These are phyloP conservation scores for Penicillium coffeae DNA, from an alignment of 495 filamentous ascomycete species.

Conservation along the genomic window DNA sequence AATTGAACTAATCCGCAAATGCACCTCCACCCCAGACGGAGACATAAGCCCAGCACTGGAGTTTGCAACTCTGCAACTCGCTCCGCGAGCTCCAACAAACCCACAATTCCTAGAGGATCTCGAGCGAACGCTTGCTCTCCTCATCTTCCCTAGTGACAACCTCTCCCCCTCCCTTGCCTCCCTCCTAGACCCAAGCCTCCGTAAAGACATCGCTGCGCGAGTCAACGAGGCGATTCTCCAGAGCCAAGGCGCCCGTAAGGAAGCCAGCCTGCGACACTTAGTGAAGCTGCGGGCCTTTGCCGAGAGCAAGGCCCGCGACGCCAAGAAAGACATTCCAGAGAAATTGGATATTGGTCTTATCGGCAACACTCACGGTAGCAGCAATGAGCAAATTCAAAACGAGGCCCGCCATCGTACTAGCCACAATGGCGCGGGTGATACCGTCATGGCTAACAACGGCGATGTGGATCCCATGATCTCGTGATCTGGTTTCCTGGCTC, in stretches of 20 bases:
- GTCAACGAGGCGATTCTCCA: constrained; percentile 86
- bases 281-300: constrained; percentile 82
- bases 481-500: constrained; percentile 11
- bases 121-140: constrained; percentile 86
- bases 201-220: constrained; percentile 69
- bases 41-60: constrained; percentile 79
- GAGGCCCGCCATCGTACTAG: constrained; percentile 21
- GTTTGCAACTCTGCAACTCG: constrained; percentile 84
- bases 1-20: constrained; percentile 83
- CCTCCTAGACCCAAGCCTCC: constrained; percentile 75
- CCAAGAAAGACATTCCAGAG: constrained; percentile 71
- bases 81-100: constrained; percentile 79
- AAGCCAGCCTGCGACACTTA: constrained; percentile 75
- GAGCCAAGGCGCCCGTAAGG: constrained; percentile 63
- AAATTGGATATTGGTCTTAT: constrained; percentile 68
- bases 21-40: constrained; percentile 56
- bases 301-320: constrained; percentile 68
- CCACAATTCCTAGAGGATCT: constrained; percentile 79
- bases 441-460: constrained; percentile 42
- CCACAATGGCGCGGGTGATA: constrained; percentile 35
- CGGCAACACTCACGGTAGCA: constrained; percentile 33
- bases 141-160: constrained; percentile 78
- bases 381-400: constrained; percentile 21
- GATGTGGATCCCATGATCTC: constrained; percentile 61
- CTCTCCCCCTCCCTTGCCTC: constrained; percentile 70